These are phyloP conservation scores for Ceriops decandra DNA, from an alignment of 345 rosid genomes.

Conservation along the genomic window DNA sequence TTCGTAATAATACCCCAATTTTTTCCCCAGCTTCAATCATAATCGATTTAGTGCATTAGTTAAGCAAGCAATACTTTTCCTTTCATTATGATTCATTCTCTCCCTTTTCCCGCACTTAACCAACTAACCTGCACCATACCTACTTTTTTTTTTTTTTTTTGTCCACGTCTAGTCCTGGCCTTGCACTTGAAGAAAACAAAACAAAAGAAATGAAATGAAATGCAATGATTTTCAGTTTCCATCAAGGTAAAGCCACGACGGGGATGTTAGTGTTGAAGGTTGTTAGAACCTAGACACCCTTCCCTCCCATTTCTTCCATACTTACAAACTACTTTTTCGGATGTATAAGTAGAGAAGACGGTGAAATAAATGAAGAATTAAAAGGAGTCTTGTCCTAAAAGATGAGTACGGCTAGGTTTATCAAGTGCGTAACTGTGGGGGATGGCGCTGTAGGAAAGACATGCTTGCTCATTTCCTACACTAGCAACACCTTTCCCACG, in stretches of 20 bases:
- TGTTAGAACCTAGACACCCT: slow-evolving; percentile 17
- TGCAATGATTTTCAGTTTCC: slow-evolving; percentile 34
- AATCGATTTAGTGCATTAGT: neutral
- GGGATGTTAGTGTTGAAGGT: slow-evolving; percentile 20
- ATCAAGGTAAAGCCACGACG: slow-evolving; percentile 14
- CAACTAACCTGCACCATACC: slow-evolving; percentile 49
- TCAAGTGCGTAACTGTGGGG: slow-evolving; percentile 80
- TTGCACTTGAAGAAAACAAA: slow-evolving; percentile 45
- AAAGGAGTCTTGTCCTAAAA: neutral
- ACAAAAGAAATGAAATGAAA: slow-evolving; percentile 3
- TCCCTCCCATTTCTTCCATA: slow-evolving; percentile 1
- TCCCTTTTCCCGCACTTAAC: slow-evolving; percentile 42
- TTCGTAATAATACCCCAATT: no score
- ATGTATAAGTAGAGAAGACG: slow-evolving; percentile 1
- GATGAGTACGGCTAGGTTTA: slow-evolving; percentile 71
- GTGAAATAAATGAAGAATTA: neutral
- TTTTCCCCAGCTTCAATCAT: no score
- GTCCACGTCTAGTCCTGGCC: slow-evolving; percentile 27
- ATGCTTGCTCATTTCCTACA: slow-evolving; percentile 79
- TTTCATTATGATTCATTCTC: slow-evolving; percentile 17
- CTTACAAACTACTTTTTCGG: slow-evolving; percentile 9
- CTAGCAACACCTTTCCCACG: slow-evolving; percentile 74
- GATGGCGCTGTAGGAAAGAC: slow-evolving; percentile 88
- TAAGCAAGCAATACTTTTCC: slow-evolving; percentile 24
- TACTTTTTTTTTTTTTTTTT: slow-evolving; percentile 1